A percentile compares a stretch with the other conserved stretches of the same genome.
These are phyloP conservation scores for Calonectria fujianensis DNA, from an alignment of 2,329 filamentous ascomycete genomes.

Conservation along the genomic window DNA sequence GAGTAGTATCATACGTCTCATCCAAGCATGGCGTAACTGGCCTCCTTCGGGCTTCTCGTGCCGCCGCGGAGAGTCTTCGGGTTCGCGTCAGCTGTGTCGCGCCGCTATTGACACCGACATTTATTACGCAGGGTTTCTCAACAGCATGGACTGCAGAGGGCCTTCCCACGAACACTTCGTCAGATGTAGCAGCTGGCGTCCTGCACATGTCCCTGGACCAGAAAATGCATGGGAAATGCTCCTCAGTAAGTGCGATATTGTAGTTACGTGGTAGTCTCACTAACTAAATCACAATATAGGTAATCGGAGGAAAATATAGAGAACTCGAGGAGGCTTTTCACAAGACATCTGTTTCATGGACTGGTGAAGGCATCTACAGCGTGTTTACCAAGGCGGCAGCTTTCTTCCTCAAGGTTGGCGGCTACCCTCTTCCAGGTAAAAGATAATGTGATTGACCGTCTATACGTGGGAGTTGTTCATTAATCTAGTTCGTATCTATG, in stretches of 20 bases:
- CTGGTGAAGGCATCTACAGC: conserved; percentile 25
- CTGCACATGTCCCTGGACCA: conserved; percentile 37
- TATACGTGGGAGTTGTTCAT: background rate
- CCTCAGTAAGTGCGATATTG: conserved; percentile 13
- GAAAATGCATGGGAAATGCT: conserved; percentile 34
- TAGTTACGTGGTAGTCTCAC: background rate
- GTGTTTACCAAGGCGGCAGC: conserved; percentile 28
- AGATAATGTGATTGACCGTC: background rate
- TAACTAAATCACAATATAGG: background rate
- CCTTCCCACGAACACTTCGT: conserved; percentile 30
- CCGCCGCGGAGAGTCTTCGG: conserved; percentile 15
- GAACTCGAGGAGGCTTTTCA: conserved; percentile 31
- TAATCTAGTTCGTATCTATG: conserved; percentile 1
- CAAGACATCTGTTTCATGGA: conserved; percentile 19
- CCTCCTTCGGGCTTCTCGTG: conserved; percentile 40
- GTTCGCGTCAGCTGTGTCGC: conserved; percentile 45
- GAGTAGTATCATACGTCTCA: conserved; percentile 42
- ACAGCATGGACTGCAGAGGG: conserved; percentile 37
- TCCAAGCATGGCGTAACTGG: conserved; percentile 49
- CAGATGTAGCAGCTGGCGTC: conserved; percentile 31
- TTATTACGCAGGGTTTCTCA: conserved; percentile 31
- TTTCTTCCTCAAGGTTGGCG: conserved; percentile 35
- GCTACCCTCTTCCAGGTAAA: conserved; percentile 31
- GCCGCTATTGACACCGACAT: conserved; percentile 45
- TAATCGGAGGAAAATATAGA: conserved; percentile 30